phyloP scores from a whole-genome alignment of 306 rosid genomes.

The Neltuma alba region DNA sequence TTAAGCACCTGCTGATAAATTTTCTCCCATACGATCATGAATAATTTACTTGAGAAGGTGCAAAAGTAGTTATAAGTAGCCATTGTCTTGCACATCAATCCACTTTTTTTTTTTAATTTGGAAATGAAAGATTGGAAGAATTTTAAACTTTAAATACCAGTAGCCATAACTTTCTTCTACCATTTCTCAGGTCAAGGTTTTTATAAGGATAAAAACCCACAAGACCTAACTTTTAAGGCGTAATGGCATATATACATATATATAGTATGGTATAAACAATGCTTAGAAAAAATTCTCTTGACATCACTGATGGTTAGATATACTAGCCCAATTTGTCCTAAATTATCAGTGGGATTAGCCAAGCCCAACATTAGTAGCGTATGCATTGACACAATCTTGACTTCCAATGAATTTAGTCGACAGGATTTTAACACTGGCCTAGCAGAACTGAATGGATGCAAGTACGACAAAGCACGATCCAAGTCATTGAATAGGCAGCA shows the following conservation, averaged over 20 bases:
- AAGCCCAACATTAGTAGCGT: not conserved
- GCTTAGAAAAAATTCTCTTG: not conserved
- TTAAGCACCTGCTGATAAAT: constrained; percentile 11
- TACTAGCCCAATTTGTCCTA: not conserved
- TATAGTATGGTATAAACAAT: not conserved
- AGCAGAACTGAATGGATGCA: constrained; percentile 16
- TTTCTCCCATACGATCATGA: not conserved
- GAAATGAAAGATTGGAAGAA: not conserved
- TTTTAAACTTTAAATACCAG: not conserved
- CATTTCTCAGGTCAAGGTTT: not conserved
- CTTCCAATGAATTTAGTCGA: not conserved
- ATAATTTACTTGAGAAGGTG: not conserved
- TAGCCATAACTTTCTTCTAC: not conserved
- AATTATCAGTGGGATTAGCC: constrained; percentile 4
- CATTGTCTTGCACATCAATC: not conserved
- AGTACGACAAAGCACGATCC: constrained; percentile 9
- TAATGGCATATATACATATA: not conserved
- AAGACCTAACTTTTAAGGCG: not conserved
- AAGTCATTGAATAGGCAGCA: not conserved
- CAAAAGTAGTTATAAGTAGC: not conserved
- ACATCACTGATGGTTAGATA: not conserved
- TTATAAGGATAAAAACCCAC: not conserved
- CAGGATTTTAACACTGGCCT: constrained; percentile 19
- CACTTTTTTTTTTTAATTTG: not conserved
- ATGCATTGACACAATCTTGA: constrained; percentile 3